Conservation (phyloP, 2,329 filamentous ascomycete species). For the Elsinoe batatas region DNA sequence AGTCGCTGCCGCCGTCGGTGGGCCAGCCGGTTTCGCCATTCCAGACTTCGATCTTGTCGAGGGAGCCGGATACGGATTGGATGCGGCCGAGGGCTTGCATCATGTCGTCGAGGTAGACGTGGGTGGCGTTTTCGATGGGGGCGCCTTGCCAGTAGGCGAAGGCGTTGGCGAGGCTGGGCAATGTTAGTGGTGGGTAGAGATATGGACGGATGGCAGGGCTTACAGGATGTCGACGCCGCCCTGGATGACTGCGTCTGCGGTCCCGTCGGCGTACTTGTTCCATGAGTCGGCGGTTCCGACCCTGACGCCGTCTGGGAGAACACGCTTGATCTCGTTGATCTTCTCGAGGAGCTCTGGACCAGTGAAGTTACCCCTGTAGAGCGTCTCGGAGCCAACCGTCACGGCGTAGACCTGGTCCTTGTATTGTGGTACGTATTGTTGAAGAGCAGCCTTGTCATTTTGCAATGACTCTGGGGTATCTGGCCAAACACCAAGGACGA, state of each 20-base stretch:
- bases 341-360: conserved; percentile 49
- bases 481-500: conserved; percentile 62
- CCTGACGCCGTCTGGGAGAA: conserved; percentile 43
- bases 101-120: conserved; percentile 59
- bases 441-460: conserved; percentile 50
- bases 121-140: conserved; percentile 46
- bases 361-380: conserved; percentile 60
- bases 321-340: conserved; percentile 51
- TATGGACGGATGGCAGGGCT: conserved; percentile 18
- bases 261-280: conserved; percentile 62
- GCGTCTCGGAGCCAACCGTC: conserved; percentile 60
- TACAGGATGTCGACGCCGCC: conserved; percentile 51
- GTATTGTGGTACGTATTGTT: conserved; percentile 39
- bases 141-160: conserved; percentile 66
- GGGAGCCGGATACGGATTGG: conserved; percentile 46
- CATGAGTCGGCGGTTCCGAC: conserved; percentile 62
- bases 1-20: conserved; percentile 51
- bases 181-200: background rate
- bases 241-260: conserved; percentile 52
- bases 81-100: conserved; percentile 54
- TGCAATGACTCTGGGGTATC: conserved; percentile 54
- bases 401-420: conserved; percentile 55
- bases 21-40: conserved; percentile 63
- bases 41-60: conserved; percentile 52
- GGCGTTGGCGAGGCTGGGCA: conserved; percentile 49